Conservation (phyloP, 1,284 basidiomycete genomes). For the Ganoderma boninense region DNA sequence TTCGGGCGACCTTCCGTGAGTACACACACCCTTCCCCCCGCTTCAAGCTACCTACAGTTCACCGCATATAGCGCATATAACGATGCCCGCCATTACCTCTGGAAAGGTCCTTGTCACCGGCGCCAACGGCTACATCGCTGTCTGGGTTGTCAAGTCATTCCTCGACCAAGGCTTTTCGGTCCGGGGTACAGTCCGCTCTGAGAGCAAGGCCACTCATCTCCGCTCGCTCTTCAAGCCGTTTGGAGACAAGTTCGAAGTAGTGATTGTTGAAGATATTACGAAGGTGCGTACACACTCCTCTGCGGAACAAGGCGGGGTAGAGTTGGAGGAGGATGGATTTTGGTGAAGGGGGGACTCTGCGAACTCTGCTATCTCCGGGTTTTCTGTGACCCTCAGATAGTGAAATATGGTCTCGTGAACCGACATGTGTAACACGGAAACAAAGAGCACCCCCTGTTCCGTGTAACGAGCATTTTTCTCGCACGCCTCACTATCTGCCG, state of each 20-base stretch:
- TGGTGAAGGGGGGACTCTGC: neutral
- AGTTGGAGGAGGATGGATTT: neutral
- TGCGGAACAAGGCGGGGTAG: no score
- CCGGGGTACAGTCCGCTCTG: conserved; percentile 56
- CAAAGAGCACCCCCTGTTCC: neutral
- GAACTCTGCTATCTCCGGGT: neutral
- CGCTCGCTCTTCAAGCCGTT: conserved; percentile 24
- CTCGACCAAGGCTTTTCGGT: conserved; percentile 49
- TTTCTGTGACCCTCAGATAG: neutral
- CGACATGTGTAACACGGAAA: neutral
- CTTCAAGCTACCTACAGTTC: neutral
- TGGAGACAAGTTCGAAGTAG: conserved; percentile 49
- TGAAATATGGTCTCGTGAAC: neutral
- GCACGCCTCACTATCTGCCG: neutral
- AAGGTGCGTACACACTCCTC: conserved; percentile 41
- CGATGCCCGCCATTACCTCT: conserved; percentile 37
- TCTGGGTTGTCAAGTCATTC: conserved; percentile 41
- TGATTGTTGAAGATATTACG: conserved; percentile 63
- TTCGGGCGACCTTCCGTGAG: neutral
- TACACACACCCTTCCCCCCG: neutral
- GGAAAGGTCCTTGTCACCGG: conserved; percentile 42
- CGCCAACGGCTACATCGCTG: conserved; percentile 43
- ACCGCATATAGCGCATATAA: neutral
- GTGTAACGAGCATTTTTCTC: neutral
- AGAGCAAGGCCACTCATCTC: conserved; percentile 55